phyloP scores from a whole-genome alignment of 495 filamentous ascomycete genomes.

The Xylaria cubensis region DNA sequence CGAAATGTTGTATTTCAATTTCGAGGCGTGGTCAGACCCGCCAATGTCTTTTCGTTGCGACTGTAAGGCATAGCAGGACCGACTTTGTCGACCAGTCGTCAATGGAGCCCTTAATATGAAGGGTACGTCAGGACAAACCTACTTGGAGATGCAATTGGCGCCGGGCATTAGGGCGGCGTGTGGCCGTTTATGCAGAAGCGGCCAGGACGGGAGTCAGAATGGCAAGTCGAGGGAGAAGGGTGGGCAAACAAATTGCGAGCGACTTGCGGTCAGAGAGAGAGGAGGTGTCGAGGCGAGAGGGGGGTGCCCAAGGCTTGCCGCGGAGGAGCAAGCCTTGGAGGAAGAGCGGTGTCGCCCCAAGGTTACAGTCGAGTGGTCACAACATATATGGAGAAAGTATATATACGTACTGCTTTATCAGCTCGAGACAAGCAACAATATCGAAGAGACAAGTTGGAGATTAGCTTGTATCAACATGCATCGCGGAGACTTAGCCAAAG shows the following conservation, averaged over 20 bases:
- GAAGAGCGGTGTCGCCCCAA: conserved; percentile 26
- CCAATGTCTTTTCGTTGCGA: conserved; percentile 17
- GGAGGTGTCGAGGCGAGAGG: conserved; percentile 11
- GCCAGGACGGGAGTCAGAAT: conserved; percentile 3
- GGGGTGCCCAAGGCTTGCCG: conserved; percentile 19
- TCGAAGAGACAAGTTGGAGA: conserved; percentile 26
- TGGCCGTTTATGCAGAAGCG: conserved; percentile 11
- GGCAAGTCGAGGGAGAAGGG: conserved; percentile 8
- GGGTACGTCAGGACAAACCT: background rate
- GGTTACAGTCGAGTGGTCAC: conserved; percentile 24
- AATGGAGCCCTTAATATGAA: background rate
- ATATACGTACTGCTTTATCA: conserved; percentile 15
- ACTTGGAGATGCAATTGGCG: conserved; percentile 20
- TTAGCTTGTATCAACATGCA: conserved; percentile 22
- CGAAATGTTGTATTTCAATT: conserved; percentile 28
- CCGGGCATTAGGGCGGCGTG: conserved; percentile 17
- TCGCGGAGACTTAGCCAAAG: conserved; percentile 17
- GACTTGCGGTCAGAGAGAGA: conserved; percentile 25
- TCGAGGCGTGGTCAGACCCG: conserved; percentile 12
- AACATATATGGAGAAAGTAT: conserved; percentile 21
- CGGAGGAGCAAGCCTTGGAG: conserved; percentile 14
- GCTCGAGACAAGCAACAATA: conserved; percentile 21
- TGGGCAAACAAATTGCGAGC: conserved; percentile 5
- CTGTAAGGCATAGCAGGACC: conserved; percentile 23
- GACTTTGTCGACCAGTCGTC: conserved; percentile 13